Evolutionary conservation across 345 rosid genomes (phyloP), one percentile per base, ranked within the genome.

Genomic region (Rhodamnia argentea): DNA sequence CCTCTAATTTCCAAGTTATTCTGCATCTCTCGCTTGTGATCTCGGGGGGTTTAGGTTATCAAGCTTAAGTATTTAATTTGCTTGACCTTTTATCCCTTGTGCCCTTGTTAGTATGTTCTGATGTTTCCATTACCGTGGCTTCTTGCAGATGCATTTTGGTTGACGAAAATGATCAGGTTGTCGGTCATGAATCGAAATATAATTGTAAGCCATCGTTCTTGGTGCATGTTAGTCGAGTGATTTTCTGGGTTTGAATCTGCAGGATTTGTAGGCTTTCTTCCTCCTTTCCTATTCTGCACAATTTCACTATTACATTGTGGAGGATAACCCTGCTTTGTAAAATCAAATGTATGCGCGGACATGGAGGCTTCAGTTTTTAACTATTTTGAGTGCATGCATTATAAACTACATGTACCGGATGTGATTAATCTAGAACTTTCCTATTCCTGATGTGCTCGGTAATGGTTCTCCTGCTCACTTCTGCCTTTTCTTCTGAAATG

Each of bases 91-190:
- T 8, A 10, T 70, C 47, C 47, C 32, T n/a, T 42, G 11, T 59
- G 47, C 27, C 52, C 14, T 40, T 29, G 51, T 23, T 9, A 50
- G 52, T 26, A 9, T 37, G 51, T 58, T 22, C 82, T 62, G 40
- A 74, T 74, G 27, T 70, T 83, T 55, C 11, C 52, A 52, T 76
- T 57, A 20, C n/a, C 16, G 24, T 37, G 78, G 75, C 58, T 23
- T 86, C 54, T 42, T 89, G 90, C 95, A 96, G 99, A 91, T 96
- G 99, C 96, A 96, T 96, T 89, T 93, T 96, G 76, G 96, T 96
- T 88, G 96, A 96, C 84, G 98, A 96, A 89, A 91, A 84, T 83
- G 98, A 95, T 89, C 89, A 75, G 29, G 98, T 94, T 82, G 94
- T 94, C 50, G 99, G 99, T 82, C 99, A 96, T 86, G 96, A 91